Conservation (phyloP, 306 rosid species). For the Begonia fuchsioides region DNA sequence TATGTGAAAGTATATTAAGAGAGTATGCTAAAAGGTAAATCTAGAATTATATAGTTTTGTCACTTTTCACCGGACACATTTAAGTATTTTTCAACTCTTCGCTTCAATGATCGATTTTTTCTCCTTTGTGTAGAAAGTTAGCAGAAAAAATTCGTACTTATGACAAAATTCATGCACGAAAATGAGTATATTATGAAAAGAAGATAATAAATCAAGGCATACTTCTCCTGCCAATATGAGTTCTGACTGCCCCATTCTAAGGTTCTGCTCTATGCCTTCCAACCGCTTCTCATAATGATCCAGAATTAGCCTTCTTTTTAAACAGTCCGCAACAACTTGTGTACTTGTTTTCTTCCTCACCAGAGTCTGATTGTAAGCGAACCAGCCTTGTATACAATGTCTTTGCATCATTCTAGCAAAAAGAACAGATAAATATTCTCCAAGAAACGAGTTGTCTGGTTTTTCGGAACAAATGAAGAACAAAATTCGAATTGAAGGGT, state of each 20-base stretch:
- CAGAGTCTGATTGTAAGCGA: slow-evolving; percentile 35
- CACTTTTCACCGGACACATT: background rate
- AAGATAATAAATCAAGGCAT: slow-evolving; percentile 29
- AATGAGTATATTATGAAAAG: slow-evolving; percentile 2
- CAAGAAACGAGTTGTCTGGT: background rate
- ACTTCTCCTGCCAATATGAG: slow-evolving; percentile 57
- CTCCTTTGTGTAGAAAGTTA: too few species aligned
- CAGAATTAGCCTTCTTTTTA: slow-evolving; percentile 18
- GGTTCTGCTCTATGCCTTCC: slow-evolving; percentile 57
- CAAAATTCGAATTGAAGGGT: slow-evolving; percentile 5
- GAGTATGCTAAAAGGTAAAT: too few species aligned
- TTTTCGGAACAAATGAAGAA: slow-evolving; percentile 9
- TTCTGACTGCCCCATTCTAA: slow-evolving; percentile 57
- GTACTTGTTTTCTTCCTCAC: slow-evolving; percentile 14
- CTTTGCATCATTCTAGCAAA: slow-evolving; percentile 44
- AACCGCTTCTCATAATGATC: slow-evolving; percentile 57
- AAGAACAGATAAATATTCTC: slow-evolving; percentile 8
- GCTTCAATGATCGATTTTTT: too few species aligned
- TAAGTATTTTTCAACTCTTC: too few species aligned
- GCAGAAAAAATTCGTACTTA: too few species aligned
- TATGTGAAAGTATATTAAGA: too few species aligned
- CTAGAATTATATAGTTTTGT: too few species aligned
- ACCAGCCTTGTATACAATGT: slow-evolving; percentile 26
- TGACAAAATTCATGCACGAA: background rate
- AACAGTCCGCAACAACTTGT: slow-evolving; percentile 39